Evolutionary conservation across 2,329 filamentous ascomycete species (phyloP).

Genomic region (Neopestalotiopsis sp.): DNA sequence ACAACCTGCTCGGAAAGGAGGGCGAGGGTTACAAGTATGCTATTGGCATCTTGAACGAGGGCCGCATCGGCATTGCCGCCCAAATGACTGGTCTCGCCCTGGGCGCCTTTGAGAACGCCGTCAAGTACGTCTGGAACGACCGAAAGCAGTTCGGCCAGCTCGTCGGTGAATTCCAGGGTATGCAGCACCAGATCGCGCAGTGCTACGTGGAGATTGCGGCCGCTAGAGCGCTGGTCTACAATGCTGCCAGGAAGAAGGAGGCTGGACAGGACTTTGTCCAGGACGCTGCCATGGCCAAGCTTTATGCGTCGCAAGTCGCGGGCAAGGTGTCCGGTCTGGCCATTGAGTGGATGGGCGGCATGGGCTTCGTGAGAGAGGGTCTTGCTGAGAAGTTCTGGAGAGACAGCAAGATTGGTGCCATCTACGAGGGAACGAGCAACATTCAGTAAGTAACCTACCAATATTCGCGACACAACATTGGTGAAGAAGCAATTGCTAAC

Average conservation of each 20-base stretch:
- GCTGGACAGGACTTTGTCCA: conserved; percentile 92
- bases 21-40: conserved; percentile 98
- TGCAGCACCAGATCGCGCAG: conserved; percentile 99
- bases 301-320: conserved; percentile 92
- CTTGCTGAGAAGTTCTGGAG: conserved; percentile 98
- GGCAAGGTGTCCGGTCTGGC: conserved; percentile 83
- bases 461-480: neutral
- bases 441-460: conserved; percentile 59
- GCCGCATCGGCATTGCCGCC: conserved; percentile 94
- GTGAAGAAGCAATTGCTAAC: conserved; percentile 29
- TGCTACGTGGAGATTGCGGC: conserved; percentile 93
- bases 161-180: conserved; percentile 96
- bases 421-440: conserved; percentile 91
- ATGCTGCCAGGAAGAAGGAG: conserved; percentile 97
- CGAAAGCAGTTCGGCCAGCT: conserved; percentile 94
- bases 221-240: conserved; percentile 91
- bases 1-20: conserved; percentile 85
- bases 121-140: conserved; percentile 96
- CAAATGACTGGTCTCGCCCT: conserved; percentile 98
- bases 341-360: conserved; percentile 99
- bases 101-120: conserved; percentile 94
- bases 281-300: conserved; percentile 98
- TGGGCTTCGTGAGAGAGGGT: conserved; percentile 97
- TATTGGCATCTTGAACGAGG: conserved; percentile 92
- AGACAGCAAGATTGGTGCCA: conserved; percentile 98